These are phyloP conservation scores for Sphenostylis stenocarpa DNA, from an alignment of 306 rosid genomes.

Conservation along the genomic window DNA sequence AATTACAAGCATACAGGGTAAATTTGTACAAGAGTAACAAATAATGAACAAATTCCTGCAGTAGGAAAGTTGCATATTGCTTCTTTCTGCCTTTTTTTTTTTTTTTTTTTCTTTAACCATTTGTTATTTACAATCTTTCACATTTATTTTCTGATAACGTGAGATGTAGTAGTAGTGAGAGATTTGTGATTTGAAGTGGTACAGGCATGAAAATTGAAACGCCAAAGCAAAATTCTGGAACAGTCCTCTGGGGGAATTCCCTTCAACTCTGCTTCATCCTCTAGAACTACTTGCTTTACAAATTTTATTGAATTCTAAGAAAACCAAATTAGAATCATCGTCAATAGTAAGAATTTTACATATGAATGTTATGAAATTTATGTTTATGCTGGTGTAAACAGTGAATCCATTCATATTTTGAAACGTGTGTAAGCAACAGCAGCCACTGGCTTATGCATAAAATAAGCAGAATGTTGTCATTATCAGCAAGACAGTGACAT, in stretches of 20 bases:
- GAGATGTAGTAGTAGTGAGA: not conserved
- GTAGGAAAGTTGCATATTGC: not conserved
- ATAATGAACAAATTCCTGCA: not conserved
- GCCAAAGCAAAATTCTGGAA: conserved; percentile 75
- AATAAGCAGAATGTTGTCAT: not conserved
- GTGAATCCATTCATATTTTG: not conserved
- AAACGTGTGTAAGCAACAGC: not conserved
- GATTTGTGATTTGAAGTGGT: conserved; percentile 21
- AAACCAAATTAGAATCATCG: not conserved
- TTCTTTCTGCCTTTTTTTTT: not conserved
- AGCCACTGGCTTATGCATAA: not conserved
- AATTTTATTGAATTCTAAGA: conserved; percentile 70
- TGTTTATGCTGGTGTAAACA: not conserved
- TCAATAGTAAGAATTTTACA: not conserved
- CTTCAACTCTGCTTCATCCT: conserved; percentile 70
- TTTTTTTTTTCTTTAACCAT: not conserved
- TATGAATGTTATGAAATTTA: not conserved
- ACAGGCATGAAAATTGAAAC: conserved; percentile 38
- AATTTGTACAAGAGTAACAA: conserved; percentile 2
- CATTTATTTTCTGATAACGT: conserved; percentile 2
- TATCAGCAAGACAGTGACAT: not conserved
- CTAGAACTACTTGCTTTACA: conserved; percentile 77
- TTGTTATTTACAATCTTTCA: not conserved
- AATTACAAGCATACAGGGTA: not conserved
- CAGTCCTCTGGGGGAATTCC: conserved; percentile 78